These are phyloP conservation scores for Apiospora phragmitis DNA, from an alignment of 2,329 filamentous ascomycete species.

Conservation along the genomic window DNA sequence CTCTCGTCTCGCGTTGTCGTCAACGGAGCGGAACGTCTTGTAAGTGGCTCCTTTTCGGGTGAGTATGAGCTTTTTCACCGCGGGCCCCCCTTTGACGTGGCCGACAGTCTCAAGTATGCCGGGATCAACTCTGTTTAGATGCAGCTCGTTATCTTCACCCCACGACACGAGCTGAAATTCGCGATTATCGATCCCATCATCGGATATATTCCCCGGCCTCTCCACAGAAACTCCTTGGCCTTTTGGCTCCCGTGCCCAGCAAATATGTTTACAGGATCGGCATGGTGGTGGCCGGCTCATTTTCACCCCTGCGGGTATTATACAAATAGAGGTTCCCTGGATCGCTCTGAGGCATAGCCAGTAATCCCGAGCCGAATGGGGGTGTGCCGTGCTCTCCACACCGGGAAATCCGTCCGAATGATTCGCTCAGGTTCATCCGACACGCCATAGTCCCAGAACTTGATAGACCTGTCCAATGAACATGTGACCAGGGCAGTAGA, in stretches of 20 bases:
- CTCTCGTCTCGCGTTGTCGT: constrained; percentile 57
- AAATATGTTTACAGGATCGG: constrained; percentile 57
- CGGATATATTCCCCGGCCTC: constrained; percentile 69
- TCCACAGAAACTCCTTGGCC: constrained; percentile 91
- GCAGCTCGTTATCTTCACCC: constrained; percentile 83
- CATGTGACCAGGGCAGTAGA: constrained; percentile 78
- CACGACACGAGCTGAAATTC: constrained; percentile 94
- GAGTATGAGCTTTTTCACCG: constrained; percentile 65
- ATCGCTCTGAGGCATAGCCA: constrained; percentile 91
- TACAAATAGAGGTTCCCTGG: constrained; percentile 85
- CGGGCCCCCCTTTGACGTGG: constrained; percentile 67
- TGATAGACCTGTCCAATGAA: constrained; percentile 88
- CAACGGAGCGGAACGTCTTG: constrained; percentile 78
- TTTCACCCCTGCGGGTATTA: constrained; percentile 57
- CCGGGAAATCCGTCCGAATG: constrained; percentile 80
- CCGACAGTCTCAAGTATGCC: constrained; percentile 68
- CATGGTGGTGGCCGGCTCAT: constrained; percentile 44
- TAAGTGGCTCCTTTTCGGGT: constrained; percentile 85
- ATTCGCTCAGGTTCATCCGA: constrained; percentile 71
- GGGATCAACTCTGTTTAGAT: constrained; percentile 72
- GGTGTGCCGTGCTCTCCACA: constrained; percentile 89
- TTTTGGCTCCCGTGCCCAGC: constrained; percentile 64
- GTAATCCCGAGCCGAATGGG: constrained; percentile 84
- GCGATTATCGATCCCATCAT: constrained; percentile 73
- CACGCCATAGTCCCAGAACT: constrained; percentile 81